phyloP scores from a whole-genome alignment of 129 eudicot species.

The Flaveria robusta region DNA sequence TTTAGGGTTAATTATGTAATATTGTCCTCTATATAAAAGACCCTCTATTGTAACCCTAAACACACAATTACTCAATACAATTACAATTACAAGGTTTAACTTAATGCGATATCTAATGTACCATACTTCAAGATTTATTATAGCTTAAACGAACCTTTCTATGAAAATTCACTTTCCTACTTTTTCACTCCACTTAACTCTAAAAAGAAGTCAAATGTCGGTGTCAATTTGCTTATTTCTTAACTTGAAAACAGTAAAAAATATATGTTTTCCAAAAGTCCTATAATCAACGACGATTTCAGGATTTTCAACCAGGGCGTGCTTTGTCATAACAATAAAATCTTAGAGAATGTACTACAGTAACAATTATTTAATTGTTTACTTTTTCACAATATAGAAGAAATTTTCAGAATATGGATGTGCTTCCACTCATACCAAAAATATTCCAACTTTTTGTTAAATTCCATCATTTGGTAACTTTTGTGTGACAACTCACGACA shows the following conservation, averaged over 20 bases:
- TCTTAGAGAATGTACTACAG: not conserved
- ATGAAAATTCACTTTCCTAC: not conserved
- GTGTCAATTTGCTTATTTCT: conserved; percentile 5
- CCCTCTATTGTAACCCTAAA: no score
- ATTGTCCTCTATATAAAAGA: no score
- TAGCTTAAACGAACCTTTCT: conserved; percentile 5
- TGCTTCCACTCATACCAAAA: not conserved
- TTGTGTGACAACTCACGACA: not conserved
- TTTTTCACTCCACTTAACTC: not conserved
- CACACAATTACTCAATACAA: no score
- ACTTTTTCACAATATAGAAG: conserved; percentile 2
- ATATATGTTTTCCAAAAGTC: conserved; percentile 6
- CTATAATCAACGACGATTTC: not conserved
- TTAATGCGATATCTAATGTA: not conserved
- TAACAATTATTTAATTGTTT: not conserved
- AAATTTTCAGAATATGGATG: not conserved
- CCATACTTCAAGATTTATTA: conserved; percentile 1
- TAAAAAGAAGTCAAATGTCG: not conserved
- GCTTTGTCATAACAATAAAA: not conserved
- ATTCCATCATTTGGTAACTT: conserved; percentile 8
- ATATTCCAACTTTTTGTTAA: conserved; percentile 4
- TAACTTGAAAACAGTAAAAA: not conserved
- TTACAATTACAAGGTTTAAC: no score
- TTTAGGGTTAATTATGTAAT: no score
- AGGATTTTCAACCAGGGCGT: not conserved